Evolutionary conservation across 1,284 basidiomycete genomes (phyloP).

Genomic region (Wolfiporia cocos): DNA sequence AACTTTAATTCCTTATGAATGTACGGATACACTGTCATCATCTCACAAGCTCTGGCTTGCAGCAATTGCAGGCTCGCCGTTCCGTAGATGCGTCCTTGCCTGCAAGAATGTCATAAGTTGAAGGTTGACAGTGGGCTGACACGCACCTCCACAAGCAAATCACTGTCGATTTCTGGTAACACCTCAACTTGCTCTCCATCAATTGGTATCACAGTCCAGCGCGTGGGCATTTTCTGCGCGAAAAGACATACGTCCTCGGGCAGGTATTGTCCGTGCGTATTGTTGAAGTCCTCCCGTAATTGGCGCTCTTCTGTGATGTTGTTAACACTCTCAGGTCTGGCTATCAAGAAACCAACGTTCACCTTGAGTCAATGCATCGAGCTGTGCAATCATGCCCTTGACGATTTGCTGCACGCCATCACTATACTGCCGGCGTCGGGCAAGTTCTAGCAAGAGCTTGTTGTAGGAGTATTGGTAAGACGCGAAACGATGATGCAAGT

Average conservation of each 20-base stretch:
- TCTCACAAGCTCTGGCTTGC: background rate
- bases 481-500: slow-evolving; percentile 57
- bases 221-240: slow-evolving; percentile 64
- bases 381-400: slow-evolving; percentile 52
- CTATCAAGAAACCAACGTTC: background rate
- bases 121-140: background rate
- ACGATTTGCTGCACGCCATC: slow-evolving; percentile 61
- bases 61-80: background rate
- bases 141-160: slow-evolving; percentile 49
- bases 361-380: slow-evolving; percentile 64
- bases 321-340: slow-evolving; percentile 1
- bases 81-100: background rate
- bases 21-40: background rate
- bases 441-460: slow-evolving; percentile 66
- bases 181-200: slow-evolving; percentile 46
- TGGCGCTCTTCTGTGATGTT: slow-evolving; percentile 54
- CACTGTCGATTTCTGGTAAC: slow-evolving; percentile 52
- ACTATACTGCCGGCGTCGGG: slow-evolving; percentile 57
- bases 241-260: slow-evolving; percentile 73
- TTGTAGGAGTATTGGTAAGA: slow-evolving; percentile 66
- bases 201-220: slow-evolving; percentile 57
- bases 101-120: background rate
- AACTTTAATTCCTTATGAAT: too few relatives aligned
- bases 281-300: slow-evolving; percentile 61
- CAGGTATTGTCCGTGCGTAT: slow-evolving; percentile 61